Conservation (phyloP, 257 asterid genomes). For the Solanum pimpinellifolium region DNA sequence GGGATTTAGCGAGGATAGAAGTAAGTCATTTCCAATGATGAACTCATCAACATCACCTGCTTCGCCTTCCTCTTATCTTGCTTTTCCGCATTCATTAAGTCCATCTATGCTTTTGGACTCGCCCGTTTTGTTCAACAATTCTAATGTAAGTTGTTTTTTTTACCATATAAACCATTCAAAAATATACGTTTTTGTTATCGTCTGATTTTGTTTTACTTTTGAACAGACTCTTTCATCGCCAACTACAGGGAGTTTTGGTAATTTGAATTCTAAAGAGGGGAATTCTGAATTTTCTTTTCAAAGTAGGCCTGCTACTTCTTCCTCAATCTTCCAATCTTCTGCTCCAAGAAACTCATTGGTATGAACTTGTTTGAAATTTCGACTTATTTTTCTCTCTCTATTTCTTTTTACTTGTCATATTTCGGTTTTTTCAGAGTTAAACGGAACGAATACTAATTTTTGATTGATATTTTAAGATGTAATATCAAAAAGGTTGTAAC, state of each 20-base stretch:
- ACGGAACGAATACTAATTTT: too few relatives aligned
- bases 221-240: constrained; percentile 59
- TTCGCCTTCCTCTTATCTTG: constrained; percentile 68
- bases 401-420: too few relatives aligned
- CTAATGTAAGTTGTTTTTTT: constrained; percentile 36
- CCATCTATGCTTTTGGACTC: constrained; percentile 74
- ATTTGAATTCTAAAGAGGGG: constrained; percentile 23
- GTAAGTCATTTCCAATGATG: constrained; percentile 31
- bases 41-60: constrained; percentile 41
- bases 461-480: too few relatives aligned
- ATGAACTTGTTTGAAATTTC: not conserved
- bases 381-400: too few relatives aligned
- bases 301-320: constrained; percentile 25
- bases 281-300: constrained; percentile 48
- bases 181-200: not conserved
- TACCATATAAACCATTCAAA: not conserved
- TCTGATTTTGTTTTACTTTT: not conserved
- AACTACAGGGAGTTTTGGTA: constrained; percentile 43
- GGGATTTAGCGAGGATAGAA: constrained; percentile 11
- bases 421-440: too few relatives aligned
- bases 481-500: too few relatives aligned
- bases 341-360: constrained; percentile 23
- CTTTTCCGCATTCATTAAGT: constrained; percentile 52
- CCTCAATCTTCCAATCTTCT: constrained; percentile 27
- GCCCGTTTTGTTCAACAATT: constrained; percentile 49